Base-by-base conservation (phyloP, 768 basidiomycete genomes). In the Boletus edulis region DNA sequence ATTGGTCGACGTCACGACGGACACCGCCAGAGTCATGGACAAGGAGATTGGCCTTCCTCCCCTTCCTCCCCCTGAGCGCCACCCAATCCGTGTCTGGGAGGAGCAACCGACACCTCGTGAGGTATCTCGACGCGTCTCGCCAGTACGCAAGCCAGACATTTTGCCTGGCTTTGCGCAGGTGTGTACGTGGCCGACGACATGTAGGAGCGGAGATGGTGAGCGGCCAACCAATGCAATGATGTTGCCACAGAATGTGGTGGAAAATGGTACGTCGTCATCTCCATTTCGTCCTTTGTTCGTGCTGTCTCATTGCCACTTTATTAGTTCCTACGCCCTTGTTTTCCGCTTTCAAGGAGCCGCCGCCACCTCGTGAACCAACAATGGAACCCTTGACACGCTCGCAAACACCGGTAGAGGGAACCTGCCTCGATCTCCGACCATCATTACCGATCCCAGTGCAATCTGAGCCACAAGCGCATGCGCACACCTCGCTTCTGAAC, bases 31-130 rank as follows among this genome's bases (percentile, higher is more conserved):
- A 11, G 18, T 14, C 51, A 42, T 46, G 6, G 9, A 15, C 17
- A 40, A 22, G 22, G 40, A 44, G 9, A 4, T 31, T 6, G 41
- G 45, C 39, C 39, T 46, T 39, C 35, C 34, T 13, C 0, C n/a
- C 37, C 56, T 44, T 17, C 52, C 46, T 52, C 41, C n/a, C 29
- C 27, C 15, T 13, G 61, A 66, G 35, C 64, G 56, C 40, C 62
- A 58, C 31, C 67, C 67, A 46, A 56, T 64, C 35, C 67, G 66
- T n/a, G 62, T 67, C 47, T 67, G 66, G 66, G 66, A 67, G 56
- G 66, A 64, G 5, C 58, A 49, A 37, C 54, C 58, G 2, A 45
- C 43, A 29, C 4, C 24, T 44, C 60, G 51, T 42, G 64, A 55
- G 29, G 39, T 43, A 52, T 20, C 52, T 41, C 59, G 34, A 39